A percentile compares a stretch with the other conserved stretches of the same genome.
Conservation (phyloP, 2,329 filamentous ascomycete species). For the Pseudonectria buxi region DNA sequence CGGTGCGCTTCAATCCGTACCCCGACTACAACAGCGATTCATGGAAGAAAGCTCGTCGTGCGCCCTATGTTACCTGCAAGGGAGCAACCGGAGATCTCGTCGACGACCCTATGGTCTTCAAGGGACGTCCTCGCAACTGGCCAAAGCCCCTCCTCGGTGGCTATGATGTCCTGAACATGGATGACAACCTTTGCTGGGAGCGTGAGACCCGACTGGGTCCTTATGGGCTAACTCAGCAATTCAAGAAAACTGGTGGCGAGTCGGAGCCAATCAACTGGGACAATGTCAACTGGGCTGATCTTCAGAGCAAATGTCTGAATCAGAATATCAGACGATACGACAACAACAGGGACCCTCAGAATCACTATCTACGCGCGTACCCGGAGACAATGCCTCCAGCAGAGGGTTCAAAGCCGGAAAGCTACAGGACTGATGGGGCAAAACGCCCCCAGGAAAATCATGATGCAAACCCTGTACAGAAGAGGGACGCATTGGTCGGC, state of each 20-base stretch:
- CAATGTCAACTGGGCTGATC: constrained; percentile 60
- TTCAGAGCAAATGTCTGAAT: constrained; percentile 60
- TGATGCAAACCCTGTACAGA: background rate
- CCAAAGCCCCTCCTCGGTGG: constrained; percentile 57
- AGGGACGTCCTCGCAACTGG: constrained; percentile 51
- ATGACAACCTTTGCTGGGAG: constrained; percentile 60
- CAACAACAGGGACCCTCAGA: constrained; percentile 32
- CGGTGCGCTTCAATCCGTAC: constrained; percentile 62
- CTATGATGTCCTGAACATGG: constrained; percentile 52
- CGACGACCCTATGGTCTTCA: constrained; percentile 59
- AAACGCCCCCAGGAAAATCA: background rate
- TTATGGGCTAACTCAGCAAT: constrained; percentile 50
- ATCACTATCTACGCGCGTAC: constrained; percentile 38
- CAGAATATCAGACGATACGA: constrained; percentile 61
- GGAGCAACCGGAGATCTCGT: constrained; percentile 54
- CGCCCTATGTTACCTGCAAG: constrained; percentile 55
- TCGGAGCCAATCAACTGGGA: constrained; percentile 49
- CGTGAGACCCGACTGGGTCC: constrained; percentile 62
- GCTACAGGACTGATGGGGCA: background rate
- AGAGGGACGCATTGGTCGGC: constrained; percentile 9
- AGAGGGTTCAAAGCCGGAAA: background rate
- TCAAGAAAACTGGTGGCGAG: constrained; percentile 37
- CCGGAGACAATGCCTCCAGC: constrained; percentile 24
- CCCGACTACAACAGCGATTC: constrained; percentile 58
- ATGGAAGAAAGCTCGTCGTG: constrained; percentile 52